A percentile compares a stretch with the other conserved stretches of the same genome.
These are phyloP conservation scores for Fusarium graminum DNA, from an alignment of 2,329 filamentous ascomycete species.

Conservation along the genomic window DNA sequence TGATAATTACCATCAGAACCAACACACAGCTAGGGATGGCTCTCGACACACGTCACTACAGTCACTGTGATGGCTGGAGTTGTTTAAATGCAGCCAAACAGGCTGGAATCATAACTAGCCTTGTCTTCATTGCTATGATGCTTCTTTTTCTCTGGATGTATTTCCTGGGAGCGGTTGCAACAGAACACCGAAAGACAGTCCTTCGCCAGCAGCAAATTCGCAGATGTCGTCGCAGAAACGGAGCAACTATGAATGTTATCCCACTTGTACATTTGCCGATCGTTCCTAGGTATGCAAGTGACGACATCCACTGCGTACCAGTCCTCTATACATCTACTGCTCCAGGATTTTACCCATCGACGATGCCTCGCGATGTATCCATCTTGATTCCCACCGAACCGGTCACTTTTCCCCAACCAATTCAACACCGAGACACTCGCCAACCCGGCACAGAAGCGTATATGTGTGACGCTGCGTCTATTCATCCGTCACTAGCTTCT, in stretches of 20 bases:
- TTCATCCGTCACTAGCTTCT: conserved; percentile 5
- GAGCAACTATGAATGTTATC: background rate
- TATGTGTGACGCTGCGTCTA: background rate
- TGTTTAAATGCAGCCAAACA: conserved; percentile 56
- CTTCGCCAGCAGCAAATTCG: background rate
- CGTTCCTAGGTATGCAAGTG: conserved; percentile 29
- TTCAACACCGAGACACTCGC: too few relatives aligned
- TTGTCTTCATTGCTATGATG: conserved; percentile 49
- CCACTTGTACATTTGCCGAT: conserved; percentile 35
- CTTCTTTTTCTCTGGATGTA: conserved; percentile 54
- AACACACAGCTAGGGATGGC: background rate
- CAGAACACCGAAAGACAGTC: conserved; percentile 30
- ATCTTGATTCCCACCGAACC: too few relatives aligned
- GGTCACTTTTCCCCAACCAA: background rate
- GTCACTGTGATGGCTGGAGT: conserved; percentile 53
- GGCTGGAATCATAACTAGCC: conserved; percentile 57
- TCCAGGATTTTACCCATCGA: too few relatives aligned
- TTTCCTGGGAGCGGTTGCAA: conserved; percentile 49
- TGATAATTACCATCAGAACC: background rate
- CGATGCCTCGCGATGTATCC: too few relatives aligned
- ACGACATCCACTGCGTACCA: conserved; percentile 36
- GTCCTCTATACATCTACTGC: conserved; percentile 17
- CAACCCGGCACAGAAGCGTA: too few relatives aligned
- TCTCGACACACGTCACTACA: background rate
- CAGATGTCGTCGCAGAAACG: too few relatives aligned